Evolutionary conservation across 768 basidiomycete species (phyloP).

Genomic region (Porphyrellus cyaneotinctus): DNA sequence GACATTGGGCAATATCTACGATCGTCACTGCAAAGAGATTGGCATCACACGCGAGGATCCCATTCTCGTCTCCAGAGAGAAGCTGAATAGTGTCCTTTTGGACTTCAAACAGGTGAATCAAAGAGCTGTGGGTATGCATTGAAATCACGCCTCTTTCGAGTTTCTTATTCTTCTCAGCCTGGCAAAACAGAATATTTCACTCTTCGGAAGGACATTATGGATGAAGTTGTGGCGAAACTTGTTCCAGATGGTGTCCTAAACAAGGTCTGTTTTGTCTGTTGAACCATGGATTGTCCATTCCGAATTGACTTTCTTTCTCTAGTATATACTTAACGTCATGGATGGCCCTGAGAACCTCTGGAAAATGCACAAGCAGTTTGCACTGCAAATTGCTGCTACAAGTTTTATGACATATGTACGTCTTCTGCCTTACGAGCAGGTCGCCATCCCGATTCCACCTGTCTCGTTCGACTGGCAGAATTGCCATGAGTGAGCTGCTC

Average conservation of each 20-base stretch:
- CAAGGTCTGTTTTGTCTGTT: slow-evolving; percentile 47
- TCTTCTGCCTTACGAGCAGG: slow-evolving; percentile 79
- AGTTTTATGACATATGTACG: slow-evolving; percentile 93
- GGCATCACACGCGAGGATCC: slow-evolving; percentile 86
- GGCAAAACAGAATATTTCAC: slow-evolving; percentile 62
- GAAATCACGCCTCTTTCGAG: not conserved
- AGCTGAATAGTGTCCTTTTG: slow-evolving; percentile 64
- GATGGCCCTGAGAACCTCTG: slow-evolving; percentile 79
- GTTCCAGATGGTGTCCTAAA: slow-evolving; percentile 85
- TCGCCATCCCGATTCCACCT: slow-evolving; percentile 82
- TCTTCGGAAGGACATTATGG: slow-evolving; percentile 79
- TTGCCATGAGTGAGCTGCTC: slow-evolving; percentile 90
- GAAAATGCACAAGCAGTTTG: slow-evolving; percentile 97
- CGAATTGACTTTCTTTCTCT: not conserved
- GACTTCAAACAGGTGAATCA: slow-evolving; percentile 50
- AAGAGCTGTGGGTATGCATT: slow-evolving; percentile 34
- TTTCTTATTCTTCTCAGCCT: slow-evolving; percentile 36
- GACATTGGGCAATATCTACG: slow-evolving; percentile 90
- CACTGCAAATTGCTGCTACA: slow-evolving; percentile 79
- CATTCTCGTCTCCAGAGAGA: slow-evolving; percentile 79
- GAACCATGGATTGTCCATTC: not conserved
- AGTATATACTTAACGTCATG: slow-evolving; percentile 95
- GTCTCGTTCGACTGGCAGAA: slow-evolving; percentile 82
- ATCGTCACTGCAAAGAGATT: slow-evolving; percentile 73
- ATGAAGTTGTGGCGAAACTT: slow-evolving; percentile 84